A percentile compares a stretch with the other conserved stretches of the same genome.
Evolutionary conservation across 352 stramenopile species (phyloP).

Genomic region (Phytophthora pini): DNA sequence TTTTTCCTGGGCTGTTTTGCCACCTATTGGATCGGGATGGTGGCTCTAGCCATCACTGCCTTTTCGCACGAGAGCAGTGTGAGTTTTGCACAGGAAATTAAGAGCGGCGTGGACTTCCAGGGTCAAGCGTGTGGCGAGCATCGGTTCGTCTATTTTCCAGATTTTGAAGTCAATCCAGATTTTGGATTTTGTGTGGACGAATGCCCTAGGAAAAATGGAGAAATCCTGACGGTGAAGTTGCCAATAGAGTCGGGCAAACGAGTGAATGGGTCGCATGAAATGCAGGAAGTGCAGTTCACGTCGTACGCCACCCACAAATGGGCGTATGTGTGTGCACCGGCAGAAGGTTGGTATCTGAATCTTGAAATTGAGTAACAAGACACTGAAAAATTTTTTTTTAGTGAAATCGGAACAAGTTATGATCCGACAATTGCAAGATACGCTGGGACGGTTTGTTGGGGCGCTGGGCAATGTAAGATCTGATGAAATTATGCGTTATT

Average conservation of each 20-base stretch:
- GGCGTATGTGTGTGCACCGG: slow-evolving; percentile 73
- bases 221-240: slow-evolving; percentile 57
- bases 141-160: slow-evolving; percentile 79
- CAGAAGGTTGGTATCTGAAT: slow-evolving; percentile 43
- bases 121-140: slow-evolving; percentile 57
- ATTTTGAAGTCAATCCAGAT: slow-evolving; percentile 69
- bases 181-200: slow-evolving; percentile 79
- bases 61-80: slow-evolving; percentile 74
- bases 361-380: background rate
- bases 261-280: slow-evolving; percentile 41
- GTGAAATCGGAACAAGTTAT: slow-evolving; percentile 60
- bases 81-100: slow-evolving; percentile 79
- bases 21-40: slow-evolving; percentile 82
- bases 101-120: slow-evolving; percentile 79
- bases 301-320: slow-evolving; percentile 73
- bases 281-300: slow-evolving; percentile 59
- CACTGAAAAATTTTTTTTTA: slow-evolving; percentile 17
- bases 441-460: slow-evolving; percentile 78
- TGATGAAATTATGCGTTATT: background rate
- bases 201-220: slow-evolving; percentile 51
- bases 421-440: slow-evolving; percentile 79
- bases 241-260: slow-evolving; percentile 46
- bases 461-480: slow-evolving; percentile 63
- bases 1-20: slow-evolving; percentile 60
- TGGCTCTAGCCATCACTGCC: slow-evolving; percentile 67